Conservation (phyloP, 2,329 filamentous ascomycete species). For the Chalaropsis thielavioides region DNA sequence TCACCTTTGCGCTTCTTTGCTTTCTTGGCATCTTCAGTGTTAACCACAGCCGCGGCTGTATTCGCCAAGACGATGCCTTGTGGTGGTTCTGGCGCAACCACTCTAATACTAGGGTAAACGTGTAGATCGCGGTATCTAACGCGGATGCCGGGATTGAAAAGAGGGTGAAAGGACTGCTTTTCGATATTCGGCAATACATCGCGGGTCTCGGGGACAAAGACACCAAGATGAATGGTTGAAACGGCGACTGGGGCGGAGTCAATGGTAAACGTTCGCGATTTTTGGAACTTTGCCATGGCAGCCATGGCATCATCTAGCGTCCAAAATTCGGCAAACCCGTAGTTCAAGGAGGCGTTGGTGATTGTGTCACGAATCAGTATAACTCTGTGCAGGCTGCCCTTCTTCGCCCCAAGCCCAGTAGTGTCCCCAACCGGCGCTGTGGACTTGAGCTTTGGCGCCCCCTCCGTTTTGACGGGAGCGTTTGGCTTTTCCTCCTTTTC, state of each 20-base stretch:
- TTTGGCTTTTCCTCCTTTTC: slow-evolving; percentile 40
- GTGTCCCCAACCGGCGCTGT: slow-evolving; percentile 41
- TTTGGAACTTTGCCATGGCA: slow-evolving; percentile 56
- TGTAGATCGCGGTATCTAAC: slow-evolving; percentile 65
- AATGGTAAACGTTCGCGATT: slow-evolving; percentile 62
- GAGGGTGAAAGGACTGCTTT: slow-evolving; percentile 52
- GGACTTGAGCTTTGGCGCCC: slow-evolving; percentile 43
- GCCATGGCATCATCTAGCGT: slow-evolving; percentile 61
- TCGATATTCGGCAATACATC: slow-evolving; percentile 40
- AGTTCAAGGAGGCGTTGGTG: slow-evolving; percentile 60
- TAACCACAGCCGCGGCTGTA: slow-evolving; percentile 20
- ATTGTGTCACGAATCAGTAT: slow-evolving; percentile 60
- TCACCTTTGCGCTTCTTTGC: slow-evolving; percentile 43
- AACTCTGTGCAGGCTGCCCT: slow-evolving; percentile 61
- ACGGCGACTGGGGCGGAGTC: slow-evolving; percentile 56
- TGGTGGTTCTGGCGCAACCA: slow-evolving; percentile 36
- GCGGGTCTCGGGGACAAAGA: slow-evolving; percentile 62
- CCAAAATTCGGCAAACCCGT: slow-evolving; percentile 73
- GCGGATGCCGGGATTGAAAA: slow-evolving; percentile 51
- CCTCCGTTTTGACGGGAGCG: slow-evolving; percentile 19
- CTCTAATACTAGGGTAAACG: slow-evolving; percentile 52
- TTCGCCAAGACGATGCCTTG: slow-evolving; percentile 19
- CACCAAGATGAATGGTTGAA: slow-evolving; percentile 68
- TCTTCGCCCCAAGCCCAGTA: slow-evolving; percentile 52
- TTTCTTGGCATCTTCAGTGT: slow-evolving; percentile 26